Conservation (phyloP, 2,329 filamentous ascomycete species). For the Chrysoporthe puriensis region DNA sequence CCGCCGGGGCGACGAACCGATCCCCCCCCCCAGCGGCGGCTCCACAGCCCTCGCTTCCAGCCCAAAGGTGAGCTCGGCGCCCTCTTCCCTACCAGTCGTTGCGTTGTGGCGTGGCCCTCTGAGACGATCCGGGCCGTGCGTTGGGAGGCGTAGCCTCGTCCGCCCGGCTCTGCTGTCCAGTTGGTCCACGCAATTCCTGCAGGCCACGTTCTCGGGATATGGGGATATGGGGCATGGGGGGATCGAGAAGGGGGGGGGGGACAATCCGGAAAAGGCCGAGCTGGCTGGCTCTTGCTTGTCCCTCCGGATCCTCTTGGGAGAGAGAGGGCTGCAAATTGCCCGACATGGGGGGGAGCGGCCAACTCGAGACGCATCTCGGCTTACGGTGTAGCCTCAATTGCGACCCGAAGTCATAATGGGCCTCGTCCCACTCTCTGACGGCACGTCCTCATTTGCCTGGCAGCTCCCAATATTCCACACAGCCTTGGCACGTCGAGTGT, state of each 20-base stretch:
- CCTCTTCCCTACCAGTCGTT: slow-evolving; percentile 25
- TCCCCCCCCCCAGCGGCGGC: slow-evolving; percentile 10
- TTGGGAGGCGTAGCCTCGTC: slow-evolving; percentile 15
- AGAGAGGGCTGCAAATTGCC: slow-evolving; percentile 15
- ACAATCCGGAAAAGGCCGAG: slow-evolving; percentile 16
- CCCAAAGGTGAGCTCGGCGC: slow-evolving; percentile 20
- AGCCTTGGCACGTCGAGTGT: slow-evolving; percentile 15
- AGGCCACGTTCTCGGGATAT: slow-evolving; percentile 6
- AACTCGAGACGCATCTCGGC: slow-evolving; percentile 11
- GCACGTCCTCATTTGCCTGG: slow-evolving; percentile 7
- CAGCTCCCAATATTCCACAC: slow-evolving; percentile 7
- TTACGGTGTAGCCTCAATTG: slow-evolving; percentile 19
- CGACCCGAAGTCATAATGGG: slow-evolving; percentile 23
- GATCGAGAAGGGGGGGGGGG: too few relatives aligned
- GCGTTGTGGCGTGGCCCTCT: slow-evolving; percentile 18
- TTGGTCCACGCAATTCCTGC: slow-evolving; percentile 15
- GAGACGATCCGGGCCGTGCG: slow-evolving; percentile 25
- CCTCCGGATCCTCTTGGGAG: slow-evolving; percentile 6
- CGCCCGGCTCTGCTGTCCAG: slow-evolving; percentile 5
- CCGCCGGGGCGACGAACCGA: slow-evolving; percentile 8
- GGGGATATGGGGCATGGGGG: not conserved
- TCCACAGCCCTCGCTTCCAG: slow-evolving; percentile 23
- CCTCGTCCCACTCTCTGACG: slow-evolving; percentile 16
- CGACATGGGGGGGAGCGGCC: slow-evolving; percentile 10
- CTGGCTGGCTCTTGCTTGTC: slow-evolving; percentile 18